Conservation (phyloP, 2,329 filamentous ascomycete species). For the Polychaeton citri region DNA sequence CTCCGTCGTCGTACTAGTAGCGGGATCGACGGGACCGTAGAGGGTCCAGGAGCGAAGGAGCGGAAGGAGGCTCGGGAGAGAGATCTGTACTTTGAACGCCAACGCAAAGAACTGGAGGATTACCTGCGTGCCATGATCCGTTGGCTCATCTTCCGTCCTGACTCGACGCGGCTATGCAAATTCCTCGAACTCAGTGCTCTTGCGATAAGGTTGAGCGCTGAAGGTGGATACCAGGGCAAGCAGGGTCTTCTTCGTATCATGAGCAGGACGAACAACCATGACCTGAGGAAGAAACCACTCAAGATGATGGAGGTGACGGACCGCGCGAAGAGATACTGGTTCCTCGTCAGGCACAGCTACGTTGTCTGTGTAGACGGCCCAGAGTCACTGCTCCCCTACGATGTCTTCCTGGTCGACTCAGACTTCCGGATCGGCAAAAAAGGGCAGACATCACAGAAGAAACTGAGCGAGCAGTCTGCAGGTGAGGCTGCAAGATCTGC, state of each 20-base stretch:
- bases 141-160: constrained; percentile 91
- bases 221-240: constrained; percentile 95
- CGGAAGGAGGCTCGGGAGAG: constrained; percentile 12
- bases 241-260: constrained; percentile 90
- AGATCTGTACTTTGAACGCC: constrained; percentile 60
- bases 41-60: constrained; percentile 18
- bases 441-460: constrained; percentile 22
- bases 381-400: constrained; percentile 96
- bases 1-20: constrained; percentile 48
- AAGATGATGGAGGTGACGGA: constrained; percentile 60
- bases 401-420: constrained; percentile 91
- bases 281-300: constrained; percentile 14
- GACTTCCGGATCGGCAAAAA: constrained; percentile 74
- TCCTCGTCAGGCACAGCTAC: constrained; percentile 93
- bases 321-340: constrained; percentile 50
- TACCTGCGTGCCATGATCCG: constrained; percentile 91
- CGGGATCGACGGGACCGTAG: constrained; percentile 23
- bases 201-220: constrained; percentile 82
- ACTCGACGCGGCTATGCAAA: constrained; percentile 90
- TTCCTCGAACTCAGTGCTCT: constrained; percentile 91
- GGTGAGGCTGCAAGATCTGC: constrained; percentile 53
- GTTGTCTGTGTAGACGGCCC: constrained; percentile 97
- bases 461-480: constrained; percentile 38
- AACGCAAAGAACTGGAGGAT: constrained; percentile 72
- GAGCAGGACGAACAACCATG: constrained; percentile 51